These are phyloP conservation scores for Stachybotrys chartarum DNA, from an alignment of 2,329 filamentous ascomycete genomes.

Conservation along the genomic window DNA sequence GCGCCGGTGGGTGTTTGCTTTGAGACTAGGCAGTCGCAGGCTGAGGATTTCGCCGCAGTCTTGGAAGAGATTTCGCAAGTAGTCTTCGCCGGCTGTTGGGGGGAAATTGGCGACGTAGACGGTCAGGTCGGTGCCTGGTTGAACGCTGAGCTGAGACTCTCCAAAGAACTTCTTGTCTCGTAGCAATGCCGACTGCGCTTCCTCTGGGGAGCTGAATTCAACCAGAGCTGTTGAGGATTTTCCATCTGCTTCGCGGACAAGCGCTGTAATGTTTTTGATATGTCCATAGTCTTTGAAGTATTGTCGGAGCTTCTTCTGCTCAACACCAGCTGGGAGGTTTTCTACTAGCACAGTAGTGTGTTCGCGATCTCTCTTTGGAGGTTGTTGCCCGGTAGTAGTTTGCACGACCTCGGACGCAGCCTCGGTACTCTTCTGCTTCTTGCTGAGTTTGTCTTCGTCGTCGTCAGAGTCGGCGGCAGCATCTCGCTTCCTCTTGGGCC, in stretches of 20 bases:
- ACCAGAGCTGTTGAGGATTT: conserved; percentile 65
- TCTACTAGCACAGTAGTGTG: conserved; percentile 78
- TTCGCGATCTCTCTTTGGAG: conserved; percentile 75
- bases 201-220: conserved; percentile 76
- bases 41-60: conserved; percentile 76
- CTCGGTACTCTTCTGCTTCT: conserved; percentile 55
- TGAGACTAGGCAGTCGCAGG: conserved; percentile 84
- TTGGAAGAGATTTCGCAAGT: conserved; percentile 61
- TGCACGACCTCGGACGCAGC: conserved; percentile 16
- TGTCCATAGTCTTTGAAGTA: conserved; percentile 90
- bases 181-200: conserved; percentile 73
- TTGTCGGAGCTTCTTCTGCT: conserved; percentile 68
- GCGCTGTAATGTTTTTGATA: conserved; percentile 67
- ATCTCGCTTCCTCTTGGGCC: conserved; percentile 70
- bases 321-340: conserved; percentile 63
- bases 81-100: conserved; percentile 63
- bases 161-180: conserved; percentile 75
- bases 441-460: conserved; percentile 46
- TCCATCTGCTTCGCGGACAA: conserved; percentile 51
- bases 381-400: conserved; percentile 15
- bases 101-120: conserved; percentile 91
- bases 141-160: conserved; percentile 65
- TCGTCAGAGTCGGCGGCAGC: conserved; percentile 36
- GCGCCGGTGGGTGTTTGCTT: conserved; percentile 78
- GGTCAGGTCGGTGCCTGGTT: conserved; percentile 69